Evolutionary conservation across 1,139 yeast species (phyloP).

Genomic region (Blastobotrys illinoisensis): DNA sequence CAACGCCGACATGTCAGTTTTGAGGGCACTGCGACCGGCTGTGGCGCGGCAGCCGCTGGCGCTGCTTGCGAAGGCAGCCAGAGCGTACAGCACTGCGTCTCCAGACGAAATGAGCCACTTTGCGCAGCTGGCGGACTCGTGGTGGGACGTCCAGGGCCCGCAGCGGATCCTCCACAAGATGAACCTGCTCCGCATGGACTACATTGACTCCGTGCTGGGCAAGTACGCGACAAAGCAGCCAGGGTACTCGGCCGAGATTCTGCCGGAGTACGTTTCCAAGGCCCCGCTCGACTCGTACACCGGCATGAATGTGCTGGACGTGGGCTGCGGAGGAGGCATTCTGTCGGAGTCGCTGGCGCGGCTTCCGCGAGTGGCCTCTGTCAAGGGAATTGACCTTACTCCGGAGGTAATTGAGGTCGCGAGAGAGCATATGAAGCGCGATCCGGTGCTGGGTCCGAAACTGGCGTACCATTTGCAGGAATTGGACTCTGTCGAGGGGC

Average conservation of each 20-base stretch:
- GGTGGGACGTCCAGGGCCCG: constrained; percentile 97
- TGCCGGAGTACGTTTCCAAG: constrained; percentile 54
- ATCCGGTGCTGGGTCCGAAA: constrained; percentile 53
- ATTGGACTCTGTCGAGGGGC: constrained; percentile 45
- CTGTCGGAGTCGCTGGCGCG: constrained; percentile 84
- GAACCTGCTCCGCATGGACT: constrained; percentile 87
- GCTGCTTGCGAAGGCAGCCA: background rate
- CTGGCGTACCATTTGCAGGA: constrained; percentile 56
- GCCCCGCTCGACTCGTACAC: constrained; percentile 35
- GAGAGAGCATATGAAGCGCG: constrained; percentile 54
- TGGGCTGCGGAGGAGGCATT: constrained; percentile 98
- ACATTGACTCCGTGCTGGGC: constrained; percentile 56
- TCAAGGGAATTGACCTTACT: constrained; percentile 81
- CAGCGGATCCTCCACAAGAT: constrained; percentile 90
- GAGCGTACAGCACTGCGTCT: constrained; percentile 17
- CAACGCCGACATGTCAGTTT: background rate
- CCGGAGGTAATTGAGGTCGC: constrained; percentile 81
- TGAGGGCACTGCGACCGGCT: background rate
- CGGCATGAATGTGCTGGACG: constrained; percentile 58
- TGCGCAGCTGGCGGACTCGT: constrained; percentile 72
- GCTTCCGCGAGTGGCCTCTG: constrained; percentile 46
- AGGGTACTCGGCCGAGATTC: constrained; percentile 62
- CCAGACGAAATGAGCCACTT: constrained; percentile 70
- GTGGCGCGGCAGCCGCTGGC: background rate
- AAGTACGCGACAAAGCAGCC: constrained; percentile 44